Evolutionary conservation across 78 protist species (phyloP).

Genomic region (Dictyostelium citrinum): DNA sequence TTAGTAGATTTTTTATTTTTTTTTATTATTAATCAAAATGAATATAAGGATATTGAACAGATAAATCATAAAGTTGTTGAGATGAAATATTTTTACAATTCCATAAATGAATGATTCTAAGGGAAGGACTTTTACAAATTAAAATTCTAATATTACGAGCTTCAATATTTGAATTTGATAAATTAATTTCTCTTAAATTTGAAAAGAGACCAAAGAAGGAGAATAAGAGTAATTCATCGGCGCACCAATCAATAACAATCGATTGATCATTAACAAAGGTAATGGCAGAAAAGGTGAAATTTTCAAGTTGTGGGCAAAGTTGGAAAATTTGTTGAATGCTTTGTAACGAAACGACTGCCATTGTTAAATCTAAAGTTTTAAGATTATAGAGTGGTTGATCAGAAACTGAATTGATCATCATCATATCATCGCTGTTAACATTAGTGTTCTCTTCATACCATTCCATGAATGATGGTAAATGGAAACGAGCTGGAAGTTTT

Average conservation of each 20-base stretch:
- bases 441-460: neutral
- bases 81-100: slow-evolving; percentile 4
- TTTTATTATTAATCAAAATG: neutral
- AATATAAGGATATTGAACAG: slow-evolving; percentile 9
- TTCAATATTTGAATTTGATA: slow-evolving; percentile 25
- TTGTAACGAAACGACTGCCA: neutral
- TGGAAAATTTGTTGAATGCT: neutral
- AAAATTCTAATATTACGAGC: neutral
- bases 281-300: neutral
- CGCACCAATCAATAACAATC: neutral
- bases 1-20: too few relatives aligned
- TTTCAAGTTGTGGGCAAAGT: neutral
- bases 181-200: slow-evolving; percentile 24
- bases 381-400: slow-evolving; percentile 16
- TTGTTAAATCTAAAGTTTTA: neutral
- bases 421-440: neutral
- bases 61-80: slow-evolving; percentile 9
- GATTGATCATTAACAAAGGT: slow-evolving; percentile 4
- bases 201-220: neutral
- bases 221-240: neutral
- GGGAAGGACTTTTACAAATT: neutral
- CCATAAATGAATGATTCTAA: neutral
- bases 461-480: slow-evolving; percentile 15
- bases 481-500: neutral
- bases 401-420: neutral